phyloP scores from a whole-genome alignment of 768 basidiomycete species.

The Crassisporium funariophilum region DNA sequence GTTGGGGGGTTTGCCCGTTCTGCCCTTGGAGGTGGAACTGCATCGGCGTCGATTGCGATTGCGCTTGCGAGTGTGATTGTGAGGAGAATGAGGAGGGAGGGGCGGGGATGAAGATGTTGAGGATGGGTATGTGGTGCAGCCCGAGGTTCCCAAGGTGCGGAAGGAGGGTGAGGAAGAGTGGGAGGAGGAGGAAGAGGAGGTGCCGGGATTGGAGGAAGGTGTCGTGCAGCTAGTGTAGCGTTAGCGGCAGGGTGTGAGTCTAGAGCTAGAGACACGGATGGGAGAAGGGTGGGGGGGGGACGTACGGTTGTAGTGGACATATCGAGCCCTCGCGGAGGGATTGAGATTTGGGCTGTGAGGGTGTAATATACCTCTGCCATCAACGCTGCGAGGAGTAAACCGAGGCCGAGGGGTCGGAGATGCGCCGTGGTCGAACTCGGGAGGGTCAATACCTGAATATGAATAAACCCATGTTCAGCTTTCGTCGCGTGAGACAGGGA shows the following conservation, averaged over 20 bases:
- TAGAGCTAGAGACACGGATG: background rate
- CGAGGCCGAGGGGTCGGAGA: slow-evolving; percentile 42
- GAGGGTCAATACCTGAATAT: slow-evolving; percentile 22
- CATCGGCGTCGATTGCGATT: slow-evolving; percentile 17
- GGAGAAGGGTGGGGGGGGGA: background rate
- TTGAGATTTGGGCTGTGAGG: slow-evolving; percentile 46
- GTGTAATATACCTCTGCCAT: slow-evolving; percentile 58
- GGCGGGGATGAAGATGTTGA: slow-evolving; percentile 29
- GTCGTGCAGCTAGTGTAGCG: slow-evolving; percentile 64
- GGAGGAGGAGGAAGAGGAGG: slow-evolving; percentile 58
- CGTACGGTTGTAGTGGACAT: slow-evolving; percentile 40
- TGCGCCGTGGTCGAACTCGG: slow-evolving; percentile 36
- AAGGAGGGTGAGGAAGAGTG: slow-evolving; percentile 49
- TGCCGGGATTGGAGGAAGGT: slow-evolving; percentile 54
- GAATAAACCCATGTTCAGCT: background rate
- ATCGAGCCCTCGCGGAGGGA: slow-evolving; percentile 42
- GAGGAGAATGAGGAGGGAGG: slow-evolving; percentile 25
- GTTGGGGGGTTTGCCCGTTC: slow-evolving; percentile 17
- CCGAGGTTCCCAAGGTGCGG: slow-evolving; percentile 32
- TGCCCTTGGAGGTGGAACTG: slow-evolving; percentile 23
- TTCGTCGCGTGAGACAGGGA: background rate
- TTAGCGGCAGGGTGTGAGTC: background rate
- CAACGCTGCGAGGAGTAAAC: slow-evolving; percentile 48
- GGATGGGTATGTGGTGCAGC: slow-evolving; percentile 34
- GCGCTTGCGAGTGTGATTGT: slow-evolving; percentile 4